Conservation (phyloP, 2,329 filamentous ascomycete genomes). For the Colletotrichum limetticola region DNA sequence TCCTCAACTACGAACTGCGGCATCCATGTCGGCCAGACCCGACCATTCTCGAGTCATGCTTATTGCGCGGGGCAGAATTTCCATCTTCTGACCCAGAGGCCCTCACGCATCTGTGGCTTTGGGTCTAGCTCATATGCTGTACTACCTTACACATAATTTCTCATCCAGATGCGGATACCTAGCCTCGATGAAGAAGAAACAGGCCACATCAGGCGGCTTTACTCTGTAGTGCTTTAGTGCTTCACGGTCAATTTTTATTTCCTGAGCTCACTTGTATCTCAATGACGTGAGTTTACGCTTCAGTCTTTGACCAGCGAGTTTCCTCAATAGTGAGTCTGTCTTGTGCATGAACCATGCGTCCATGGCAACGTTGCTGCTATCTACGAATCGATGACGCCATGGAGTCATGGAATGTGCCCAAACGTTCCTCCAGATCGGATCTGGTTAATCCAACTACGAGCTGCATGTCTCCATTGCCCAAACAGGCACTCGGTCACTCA, state of each 20-base stretch:
- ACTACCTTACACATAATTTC: background rate
- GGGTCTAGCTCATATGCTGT: background rate
- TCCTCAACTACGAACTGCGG: too few relatives aligned
- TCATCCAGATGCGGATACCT: too few relatives aligned
- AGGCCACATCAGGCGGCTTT: background rate
- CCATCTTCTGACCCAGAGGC: background rate
- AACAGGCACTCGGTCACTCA: background rate
- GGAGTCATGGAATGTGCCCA: background rate
- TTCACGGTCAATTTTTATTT: background rate
- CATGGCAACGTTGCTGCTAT: background rate
- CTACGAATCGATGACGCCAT: background rate
- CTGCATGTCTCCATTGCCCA: background rate
- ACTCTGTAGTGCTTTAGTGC: too few relatives aligned
- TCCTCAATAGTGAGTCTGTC: background rate
- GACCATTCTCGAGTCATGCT: background rate
- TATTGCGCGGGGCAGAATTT: background rate
- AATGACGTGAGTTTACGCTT: background rate
- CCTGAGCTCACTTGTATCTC: background rate
- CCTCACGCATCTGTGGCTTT: background rate
- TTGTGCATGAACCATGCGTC: background rate
- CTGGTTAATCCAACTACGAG: background rate
- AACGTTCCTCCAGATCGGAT: background rate
- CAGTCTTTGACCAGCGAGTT: background rate
- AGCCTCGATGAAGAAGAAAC: background rate
- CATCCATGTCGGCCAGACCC: background rate